These are phyloP conservation scores for Heterobasidion parviporum DNA, from an alignment of 1,284 basidiomycete species.

Conservation along the genomic window DNA sequence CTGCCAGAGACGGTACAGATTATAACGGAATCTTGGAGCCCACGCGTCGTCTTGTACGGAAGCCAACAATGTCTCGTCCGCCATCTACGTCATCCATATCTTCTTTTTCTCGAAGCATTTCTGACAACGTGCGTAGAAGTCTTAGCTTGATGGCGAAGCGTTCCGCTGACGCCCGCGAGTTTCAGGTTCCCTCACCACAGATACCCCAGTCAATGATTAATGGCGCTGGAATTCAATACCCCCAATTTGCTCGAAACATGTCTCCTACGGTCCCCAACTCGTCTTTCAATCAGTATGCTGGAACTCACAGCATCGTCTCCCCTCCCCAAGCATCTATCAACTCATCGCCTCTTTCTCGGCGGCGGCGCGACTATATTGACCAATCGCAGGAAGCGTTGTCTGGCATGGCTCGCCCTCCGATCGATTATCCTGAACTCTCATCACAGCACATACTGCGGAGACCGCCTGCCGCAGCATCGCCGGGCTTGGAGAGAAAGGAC, in stretches of 20 bases:
- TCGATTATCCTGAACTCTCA: conserved; percentile 77
- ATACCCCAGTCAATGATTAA: conserved; percentile 24
- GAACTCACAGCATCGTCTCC: conserved; percentile 31
- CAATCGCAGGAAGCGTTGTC: conserved; percentile 61
- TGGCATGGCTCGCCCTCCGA: conserved; percentile 40
- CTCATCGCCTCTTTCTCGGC: conserved; percentile 58
- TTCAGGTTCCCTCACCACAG: conserved; percentile 21
- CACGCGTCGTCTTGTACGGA: conserved; percentile 24
- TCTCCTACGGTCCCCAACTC: conserved; percentile 26
- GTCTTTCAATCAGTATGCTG: conserved; percentile 25
- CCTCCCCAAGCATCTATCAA: conserved; percentile 76
- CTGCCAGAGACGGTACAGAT: not conserved
- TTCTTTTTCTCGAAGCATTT: conserved; percentile 29
- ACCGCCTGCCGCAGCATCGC: conserved; percentile 67
- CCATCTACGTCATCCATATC: conserved; percentile 29
- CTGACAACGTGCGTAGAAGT: conserved; percentile 33
- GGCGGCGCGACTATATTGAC: conserved; percentile 75
- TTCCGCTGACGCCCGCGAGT: not conserved
- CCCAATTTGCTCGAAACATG: conserved; percentile 26
- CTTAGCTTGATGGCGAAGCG: not conserved
- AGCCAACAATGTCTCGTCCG: conserved; percentile 27
- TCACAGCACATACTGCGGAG: conserved; percentile 59
- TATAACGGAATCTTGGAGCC: conserved; percentile 17
- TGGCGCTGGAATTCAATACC: conserved; percentile 36
- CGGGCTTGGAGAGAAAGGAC: conserved; percentile 62